Percentiles rank a stretch among this genome's conserved stretches.
phyloP scores from a whole-genome alignment of 106 monocot species.

The Acanthochlamys bracteata region DNA sequence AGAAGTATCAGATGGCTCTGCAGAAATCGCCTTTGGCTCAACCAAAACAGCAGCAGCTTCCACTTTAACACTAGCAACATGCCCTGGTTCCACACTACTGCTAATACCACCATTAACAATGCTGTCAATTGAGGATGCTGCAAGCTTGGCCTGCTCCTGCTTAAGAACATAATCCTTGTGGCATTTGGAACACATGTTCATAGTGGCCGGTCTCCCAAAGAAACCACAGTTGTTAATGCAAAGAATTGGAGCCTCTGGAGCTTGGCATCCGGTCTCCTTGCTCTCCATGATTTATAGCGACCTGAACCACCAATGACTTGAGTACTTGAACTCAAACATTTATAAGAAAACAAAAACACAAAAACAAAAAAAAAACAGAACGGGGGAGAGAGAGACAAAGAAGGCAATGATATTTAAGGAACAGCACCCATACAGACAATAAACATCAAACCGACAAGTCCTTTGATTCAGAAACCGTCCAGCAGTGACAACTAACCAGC shows the following conservation, averaged over 20 bases:
- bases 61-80: not conserved
- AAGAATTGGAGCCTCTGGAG: constrained; percentile 45
- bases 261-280: constrained; percentile 22
- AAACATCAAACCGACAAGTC: too few relatives aligned
- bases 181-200: constrained; percentile 64
- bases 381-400: too few relatives aligned
- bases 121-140: constrained; percentile 31
- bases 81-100: constrained; percentile 13
- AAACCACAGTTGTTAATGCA: constrained; percentile 61
- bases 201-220: constrained; percentile 44
- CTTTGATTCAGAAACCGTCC: too few relatives aligned
- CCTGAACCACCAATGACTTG: not conserved
- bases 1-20: constrained; percentile 10
- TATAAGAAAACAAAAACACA: not conserved
- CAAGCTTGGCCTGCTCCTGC: constrained; percentile 25
- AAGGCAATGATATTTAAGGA: too few relatives aligned
- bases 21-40: constrained; percentile 16
- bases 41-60: constrained; percentile 3
- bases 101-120: constrained; percentile 19
- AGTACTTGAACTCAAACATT: not conserved
- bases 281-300: constrained; percentile 19
- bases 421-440: too few relatives aligned
- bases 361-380: not conserved
- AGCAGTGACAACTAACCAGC: too few relatives aligned
- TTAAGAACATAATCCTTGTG: constrained; percentile 42